phyloP scores from a whole-genome alignment of 2,329 filamentous ascomycete species.

The Colletotrichum shisoi region DNA sequence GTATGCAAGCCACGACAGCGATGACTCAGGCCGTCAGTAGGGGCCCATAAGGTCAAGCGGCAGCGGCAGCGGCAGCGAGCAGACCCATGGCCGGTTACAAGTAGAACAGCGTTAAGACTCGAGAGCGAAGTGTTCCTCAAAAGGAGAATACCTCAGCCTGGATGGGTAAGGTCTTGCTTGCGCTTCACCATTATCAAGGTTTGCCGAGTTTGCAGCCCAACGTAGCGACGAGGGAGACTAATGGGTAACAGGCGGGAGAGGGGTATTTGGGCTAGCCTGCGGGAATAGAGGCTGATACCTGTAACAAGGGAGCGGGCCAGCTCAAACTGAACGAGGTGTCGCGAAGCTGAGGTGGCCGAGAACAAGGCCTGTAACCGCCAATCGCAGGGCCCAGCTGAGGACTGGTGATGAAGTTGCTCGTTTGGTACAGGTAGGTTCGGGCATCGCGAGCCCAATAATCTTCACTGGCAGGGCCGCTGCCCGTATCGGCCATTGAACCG shows the following conservation, averaged over 20 bases:
- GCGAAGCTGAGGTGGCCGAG: background rate
- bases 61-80: conserved; percentile 9
- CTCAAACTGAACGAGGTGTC: conserved; percentile 5
- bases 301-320: conserved; percentile 10
- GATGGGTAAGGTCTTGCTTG: conserved; percentile 22
- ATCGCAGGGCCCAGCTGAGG: background rate
- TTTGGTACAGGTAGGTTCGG: conserved; percentile 9
- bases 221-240: conserved; percentile 26
- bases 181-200: conserved; percentile 19
- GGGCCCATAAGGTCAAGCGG: too few species aligned
- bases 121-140: conserved; percentile 1
- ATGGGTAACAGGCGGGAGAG: conserved; percentile 16
- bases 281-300: conserved; percentile 33
- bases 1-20: conserved; percentile 16
- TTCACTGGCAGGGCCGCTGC: conserved; percentile 8
- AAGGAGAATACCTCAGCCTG: conserved; percentile 16
- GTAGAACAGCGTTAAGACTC: background rate
- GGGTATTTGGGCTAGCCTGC: conserved; percentile 24
- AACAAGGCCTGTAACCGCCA: conserved; percentile 4
- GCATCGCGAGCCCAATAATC: conserved; percentile 13
- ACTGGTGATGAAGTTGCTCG: conserved; percentile 24
- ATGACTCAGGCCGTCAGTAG: too few species aligned
- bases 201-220: conserved; percentile 20
- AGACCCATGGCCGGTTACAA: background rate
- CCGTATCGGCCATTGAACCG: background rate